Evolutionary conservation across 1,139 yeast genomes (phyloP), one percentile per base, ranked within the genome.

Genomic region (Candida tropicalis): DNA sequence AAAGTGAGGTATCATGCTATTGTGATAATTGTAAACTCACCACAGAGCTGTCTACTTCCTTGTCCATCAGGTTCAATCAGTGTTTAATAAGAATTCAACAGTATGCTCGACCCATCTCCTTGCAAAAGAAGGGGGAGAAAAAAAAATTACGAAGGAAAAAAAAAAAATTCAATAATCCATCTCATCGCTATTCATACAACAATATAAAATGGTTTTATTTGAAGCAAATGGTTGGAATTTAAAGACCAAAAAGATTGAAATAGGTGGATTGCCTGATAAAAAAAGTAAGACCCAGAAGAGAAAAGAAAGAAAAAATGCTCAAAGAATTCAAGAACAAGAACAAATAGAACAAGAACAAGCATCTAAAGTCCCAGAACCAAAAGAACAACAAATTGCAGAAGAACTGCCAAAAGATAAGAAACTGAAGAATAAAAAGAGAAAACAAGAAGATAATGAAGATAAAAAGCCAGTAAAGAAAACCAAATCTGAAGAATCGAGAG

Each of bases 161-260:
- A 33, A 38, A 34, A 26, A 17, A 17, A 10, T 29, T 15, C n/a
- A 13, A 29, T 8, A 15, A 8, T 11, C 11, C 31, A 35, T 26
- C 38, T 35, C 38, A 35, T 35, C 38, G 28, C 37, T 34, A 13
- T 18, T 20, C 16, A 10, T 3, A 9, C 12, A 17, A 27, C 22
- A 12, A 22, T 20, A 18, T 4, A 38, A 28, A 22, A 86, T 85
- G 93, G 79, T 87, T 23, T 72, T 87, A 53, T 88, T 88, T 59
- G 77, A 84, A 60, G 90, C 86, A 13, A 87, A 82, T 38, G 96
- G 95, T 15, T 88, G 96, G 96, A 75, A 84, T 50, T 63, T 88
- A 47, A 80, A 84, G 52, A 66, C 73, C 31, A 27, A 27, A 35
- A 70, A 75, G 50, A 76, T 85, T 15, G 81, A 74, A 1, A 59